These are phyloP conservation scores for Neurospora cerealis DNA, from an alignment of 495 filamentous ascomycete species.

Conservation along the genomic window DNA sequence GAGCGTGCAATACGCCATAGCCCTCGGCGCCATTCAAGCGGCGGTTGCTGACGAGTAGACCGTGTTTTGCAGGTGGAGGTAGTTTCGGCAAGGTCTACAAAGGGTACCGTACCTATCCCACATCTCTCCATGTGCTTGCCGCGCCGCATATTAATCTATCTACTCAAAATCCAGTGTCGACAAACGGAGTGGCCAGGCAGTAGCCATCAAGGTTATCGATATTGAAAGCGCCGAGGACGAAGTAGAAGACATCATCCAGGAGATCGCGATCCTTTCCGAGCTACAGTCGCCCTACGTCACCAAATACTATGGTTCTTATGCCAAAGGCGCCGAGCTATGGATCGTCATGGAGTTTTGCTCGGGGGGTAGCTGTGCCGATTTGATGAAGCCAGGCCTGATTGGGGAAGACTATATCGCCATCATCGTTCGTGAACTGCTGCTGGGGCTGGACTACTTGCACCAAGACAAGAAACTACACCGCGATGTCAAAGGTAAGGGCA, in stretches of 20 bases:
- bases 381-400: conserved; percentile 89
- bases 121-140: neutral
- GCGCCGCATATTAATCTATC: conserved; percentile 19
- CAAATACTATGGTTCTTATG: conserved; percentile 90
- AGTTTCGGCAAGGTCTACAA: conserved; percentile 97
- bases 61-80: conserved; percentile 49
- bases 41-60: neutral
- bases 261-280: conserved; percentile 92
- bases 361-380: conserved; percentile 82
- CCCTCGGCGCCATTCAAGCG: neutral
- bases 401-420: conserved; percentile 90
- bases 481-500: conserved; percentile 78
- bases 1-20: neutral
- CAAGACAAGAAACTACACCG: conserved; percentile 90
- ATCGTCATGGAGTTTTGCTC: conserved; percentile 96
- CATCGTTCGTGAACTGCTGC: conserved; percentile 79
- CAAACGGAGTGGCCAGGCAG: conserved; percentile 71
- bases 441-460: conserved; percentile 89
- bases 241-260: conserved; percentile 96
- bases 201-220: conserved; percentile 95
- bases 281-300: conserved; percentile 91
- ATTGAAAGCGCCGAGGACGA: conserved; percentile 98
- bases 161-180: conserved; percentile 50
- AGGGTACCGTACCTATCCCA: conserved; percentile 46
- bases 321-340: conserved; percentile 93